Evolutionary conservation across 768 basidiomycete species (phyloP), one percentile per base, ranked within the genome.

Genomic region (Termitomyces eurrhizus): DNA sequence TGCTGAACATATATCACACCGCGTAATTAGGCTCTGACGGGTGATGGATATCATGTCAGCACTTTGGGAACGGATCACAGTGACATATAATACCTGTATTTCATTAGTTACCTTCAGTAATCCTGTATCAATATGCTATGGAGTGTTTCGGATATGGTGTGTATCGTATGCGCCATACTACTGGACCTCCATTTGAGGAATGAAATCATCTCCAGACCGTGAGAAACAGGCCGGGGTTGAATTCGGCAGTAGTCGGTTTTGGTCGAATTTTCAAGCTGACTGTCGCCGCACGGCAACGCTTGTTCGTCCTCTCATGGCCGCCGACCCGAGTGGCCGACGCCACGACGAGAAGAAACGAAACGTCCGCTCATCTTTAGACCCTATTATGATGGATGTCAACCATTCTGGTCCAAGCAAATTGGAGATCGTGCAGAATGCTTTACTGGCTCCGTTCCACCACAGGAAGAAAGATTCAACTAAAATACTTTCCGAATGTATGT

Each of bases 401-500:
- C 68, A 75, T 32, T 69, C 72, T 16, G 71, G 74, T 24, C 74
- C 77, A 60, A 79, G 76, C 69, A 86, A 77, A 72, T 71, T 90
- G 35, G 83, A 86, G 58, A 67, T 84, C 61, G 82, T 92, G 59
- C 87, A 88, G 64, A 88, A 87, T 64, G 83, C 85, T 18, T 76
- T 92, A 64, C 75, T 92, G 67, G 83, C 87, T 4, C 90, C 89
- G 4, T 90, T 92, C 68, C 83, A 79, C 50, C 79, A 82, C 70
- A 83, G 78, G 73, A 90, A 87, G 71, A 77, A 79, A 45, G 86
- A 91, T 64, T 89, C 92, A 2, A 82, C 84, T 14, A 82, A 80
- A 68, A 88, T 93, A 56, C 77, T 93, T 16, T 82, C 90, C 57
- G 90, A 90, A 71, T 79, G 92, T 93, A 75, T 68, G 89, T 70